Base-by-base conservation (phyloP, 306 rosid genomes). In the Glycyrrhiza uralensis region DNA sequence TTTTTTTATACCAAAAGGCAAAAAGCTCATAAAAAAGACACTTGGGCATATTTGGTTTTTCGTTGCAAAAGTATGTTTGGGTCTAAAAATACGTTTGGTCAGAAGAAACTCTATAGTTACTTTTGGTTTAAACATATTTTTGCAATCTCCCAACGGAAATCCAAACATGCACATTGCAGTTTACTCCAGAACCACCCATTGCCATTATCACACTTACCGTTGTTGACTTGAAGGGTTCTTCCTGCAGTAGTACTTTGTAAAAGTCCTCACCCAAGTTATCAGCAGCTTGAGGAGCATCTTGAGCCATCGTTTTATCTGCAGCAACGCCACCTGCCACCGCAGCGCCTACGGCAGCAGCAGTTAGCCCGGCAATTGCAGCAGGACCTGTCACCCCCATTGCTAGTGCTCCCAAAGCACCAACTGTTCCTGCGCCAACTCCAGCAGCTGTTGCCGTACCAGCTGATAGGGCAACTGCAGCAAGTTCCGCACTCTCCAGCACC, bases 221-320 rank as follows among this genome's bases (percentile, higher is more conserved):
- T 61, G 97, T 87, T 69, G 98, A 94, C 84, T 87, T 94, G 91
- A 91, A 94, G 57, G 97, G 98, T 71, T 91, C 98, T 80, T 94
- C 96, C 73, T 78, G 84, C 69, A 94, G 91, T 45, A 89, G 32
- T 61, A 89, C 87, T 60, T 81, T 89, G 88, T 94, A 94, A 73
- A 94, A 94, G 78, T 91, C 96, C 23, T 86, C 75, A 22, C 98
- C 97, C 41, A 94, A 81, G 41, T 81, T 77, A 77, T 85, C 87
- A 69, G 87, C 96, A 33, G 86, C 95, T 52, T 87, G 78, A 18
- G 97, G 82, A 59, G 87, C 98, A 84, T 87, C 90, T 74, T 87
- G 85, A 13, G 88, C 86, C 67, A 84, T 45, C 20, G 77, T 84
- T 80, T 86, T 83, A 6, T 87, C 88, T 1, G 87, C 88, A 35